Evolutionary conservation across 441 rosid genomes (phyloP).

Genomic region (Croton laevigatus): DNA sequence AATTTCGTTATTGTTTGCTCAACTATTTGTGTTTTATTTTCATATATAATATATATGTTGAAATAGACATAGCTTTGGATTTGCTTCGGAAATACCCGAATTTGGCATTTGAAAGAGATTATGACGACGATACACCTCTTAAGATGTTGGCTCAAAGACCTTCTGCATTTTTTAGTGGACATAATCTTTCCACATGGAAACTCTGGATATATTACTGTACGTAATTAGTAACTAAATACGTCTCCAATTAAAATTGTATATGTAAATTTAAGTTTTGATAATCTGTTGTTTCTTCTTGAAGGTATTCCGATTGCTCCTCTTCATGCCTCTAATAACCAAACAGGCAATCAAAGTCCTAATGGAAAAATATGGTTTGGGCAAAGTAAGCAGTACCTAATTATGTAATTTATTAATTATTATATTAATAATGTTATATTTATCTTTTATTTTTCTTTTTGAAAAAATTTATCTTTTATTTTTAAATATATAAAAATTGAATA

Average conservation of each 20-base stretch:
- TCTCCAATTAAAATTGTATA: too few species aligned
- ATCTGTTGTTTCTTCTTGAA: constrained; percentile 13
- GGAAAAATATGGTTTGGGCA: constrained; percentile 19
- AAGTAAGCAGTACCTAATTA: constrained; percentile 32
- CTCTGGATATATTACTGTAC: constrained; percentile 51
- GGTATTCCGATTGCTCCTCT: constrained; percentile 33
- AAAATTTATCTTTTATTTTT: too few species aligned
- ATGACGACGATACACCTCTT: constrained; percentile 55
- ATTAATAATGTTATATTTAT: too few species aligned
- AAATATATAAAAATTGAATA: too few species aligned
- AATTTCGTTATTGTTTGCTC: too few species aligned
- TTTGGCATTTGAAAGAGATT: constrained; percentile 29
- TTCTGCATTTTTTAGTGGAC: constrained; percentile 58
- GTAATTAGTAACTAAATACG: background rate
- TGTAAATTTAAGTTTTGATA: background rate
- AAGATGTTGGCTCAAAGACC: constrained; percentile 59
- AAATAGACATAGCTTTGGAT: constrained; percentile 30
- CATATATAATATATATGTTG: background rate
- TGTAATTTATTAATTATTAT: too few species aligned
- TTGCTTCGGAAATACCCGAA: constrained; percentile 27
- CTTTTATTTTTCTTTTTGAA: too few species aligned
- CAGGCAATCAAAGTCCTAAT: constrained; percentile 40
- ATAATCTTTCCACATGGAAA: constrained; percentile 45
- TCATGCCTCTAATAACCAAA: constrained; percentile 12
- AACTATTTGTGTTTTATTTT: background rate